Evolutionary conservation across 768 basidiomycete genomes (phyloP).

Genomic region (Astraeus odoratus): DNA sequence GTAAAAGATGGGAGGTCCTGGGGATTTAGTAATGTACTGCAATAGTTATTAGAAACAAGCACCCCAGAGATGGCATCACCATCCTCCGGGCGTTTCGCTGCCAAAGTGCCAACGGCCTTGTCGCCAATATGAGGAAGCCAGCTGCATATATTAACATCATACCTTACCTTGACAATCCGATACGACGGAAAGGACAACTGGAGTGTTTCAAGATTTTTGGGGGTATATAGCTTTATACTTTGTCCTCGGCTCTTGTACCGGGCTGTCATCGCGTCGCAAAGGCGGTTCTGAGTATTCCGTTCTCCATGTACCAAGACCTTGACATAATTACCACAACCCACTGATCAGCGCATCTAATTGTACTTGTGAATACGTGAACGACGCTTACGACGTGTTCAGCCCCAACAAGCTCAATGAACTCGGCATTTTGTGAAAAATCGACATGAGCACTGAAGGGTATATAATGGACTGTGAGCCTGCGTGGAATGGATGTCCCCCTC

Average conservation of each 20-base stretch:
- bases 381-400: constrained; percentile 78
- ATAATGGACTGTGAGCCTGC: constrained; percentile 86
- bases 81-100: constrained; percentile 61
- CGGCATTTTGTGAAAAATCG: constrained; percentile 91
- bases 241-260: constrained; percentile 81
- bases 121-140: constrained; percentile 3
- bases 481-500: constrained; percentile 71
- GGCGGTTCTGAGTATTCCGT: constrained; percentile 81
- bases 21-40: constrained; percentile 89
- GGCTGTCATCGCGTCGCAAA: constrained; percentile 77
- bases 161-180: constrained; percentile 77
- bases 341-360: neutral
- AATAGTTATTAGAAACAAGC: constrained; percentile 86
- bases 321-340: neutral
- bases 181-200: constrained; percentile 82
- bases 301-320: constrained; percentile 94
- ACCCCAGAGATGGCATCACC: constrained; percentile 75
- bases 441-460: constrained; percentile 97
- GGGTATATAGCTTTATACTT: constrained; percentile 91
- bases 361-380: neutral
- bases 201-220: constrained; percentile 83
- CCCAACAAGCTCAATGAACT: constrained; percentile 89
- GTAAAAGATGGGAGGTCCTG: constrained; percentile 85
- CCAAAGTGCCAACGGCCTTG: constrained; percentile 85
- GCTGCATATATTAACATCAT: neutral